Conservation (phyloP, 441 rosid genomes). For the Erodium texanum region DNA sequence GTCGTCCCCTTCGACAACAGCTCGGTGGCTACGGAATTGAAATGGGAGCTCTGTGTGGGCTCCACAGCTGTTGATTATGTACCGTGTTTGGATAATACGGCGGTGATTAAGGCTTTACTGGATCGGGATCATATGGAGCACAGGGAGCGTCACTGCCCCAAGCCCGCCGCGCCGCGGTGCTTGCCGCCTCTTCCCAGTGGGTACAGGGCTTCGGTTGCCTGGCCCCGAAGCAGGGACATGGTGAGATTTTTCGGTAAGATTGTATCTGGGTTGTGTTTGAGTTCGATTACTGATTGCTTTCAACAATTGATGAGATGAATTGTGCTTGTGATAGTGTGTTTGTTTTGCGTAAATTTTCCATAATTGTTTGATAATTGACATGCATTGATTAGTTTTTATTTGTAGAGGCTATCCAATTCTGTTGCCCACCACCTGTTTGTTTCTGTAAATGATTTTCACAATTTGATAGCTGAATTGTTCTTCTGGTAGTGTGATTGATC, state of each 20-base stretch:
- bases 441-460: background rate
- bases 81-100: conserved; percentile 67
- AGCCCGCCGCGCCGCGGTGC: conserved; percentile 42
- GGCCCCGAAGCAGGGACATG: conserved; percentile 96
- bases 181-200: conserved; percentile 57
- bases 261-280: conserved; percentile 15
- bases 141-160: conserved; percentile 82
- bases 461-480: background rate
- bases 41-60: conserved; percentile 47
- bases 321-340: too few relatives aligned
- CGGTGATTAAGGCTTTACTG: conserved; percentile 50
- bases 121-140: conserved; percentile 81
- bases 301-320: too few relatives aligned
- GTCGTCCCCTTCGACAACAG: background rate
- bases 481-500: background rate
- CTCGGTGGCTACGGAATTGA: conserved; percentile 5
- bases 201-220: conserved; percentile 53
- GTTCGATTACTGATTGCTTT: too few relatives aligned
- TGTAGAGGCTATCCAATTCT: background rate
- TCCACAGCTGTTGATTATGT: conserved; percentile 50
- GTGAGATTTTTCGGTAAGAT: conserved; percentile 81
- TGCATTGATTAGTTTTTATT: background rate
- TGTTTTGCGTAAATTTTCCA: too few relatives aligned
- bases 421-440: background rate
- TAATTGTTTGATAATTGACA: background rate